A percentile compares a stretch with the other conserved stretches of the same genome.
phyloP scores from a whole-genome alignment of 2,329 filamentous ascomycete species.

The Botrytis aclada region DNA sequence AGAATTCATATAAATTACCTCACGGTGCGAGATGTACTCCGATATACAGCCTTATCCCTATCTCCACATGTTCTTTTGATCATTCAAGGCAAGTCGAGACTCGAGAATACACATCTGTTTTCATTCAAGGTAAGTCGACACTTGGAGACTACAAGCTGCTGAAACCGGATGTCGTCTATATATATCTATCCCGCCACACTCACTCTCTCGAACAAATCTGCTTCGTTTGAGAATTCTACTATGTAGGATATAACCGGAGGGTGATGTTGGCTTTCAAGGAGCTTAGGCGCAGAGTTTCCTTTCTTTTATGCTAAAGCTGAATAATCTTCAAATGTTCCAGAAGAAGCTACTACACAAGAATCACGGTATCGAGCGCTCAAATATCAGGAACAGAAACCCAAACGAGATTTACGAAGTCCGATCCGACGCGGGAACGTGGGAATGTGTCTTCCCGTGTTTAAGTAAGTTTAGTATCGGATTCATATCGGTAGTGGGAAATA shows the following conservation, averaged over 20 bases:
- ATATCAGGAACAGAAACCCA: neutral
- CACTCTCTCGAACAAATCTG: neutral
- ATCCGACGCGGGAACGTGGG: neutral
- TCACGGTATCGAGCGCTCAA: neutral
- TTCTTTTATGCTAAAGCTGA: neutral
- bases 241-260: neutral
- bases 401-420: neutral
- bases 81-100: neutral
- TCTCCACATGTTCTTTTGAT: neutral
- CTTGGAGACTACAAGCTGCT: neutral
- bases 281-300: neutral
- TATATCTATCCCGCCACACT: neutral
- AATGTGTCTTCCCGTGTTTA: neutral
- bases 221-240: neutral
- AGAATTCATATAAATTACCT: slow-evolving; percentile 1
- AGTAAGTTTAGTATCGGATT: neutral
- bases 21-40: neutral
- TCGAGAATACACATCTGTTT: neutral
- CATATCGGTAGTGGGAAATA: neutral
- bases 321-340: neutral
- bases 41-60: neutral
- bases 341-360: neutral
- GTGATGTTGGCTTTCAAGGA: too few species aligned
- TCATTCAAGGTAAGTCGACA: neutral
- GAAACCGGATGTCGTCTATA: neutral